Conservation (phyloP, 257 asterid genomes). For the Rubia yunnanensis region DNA sequence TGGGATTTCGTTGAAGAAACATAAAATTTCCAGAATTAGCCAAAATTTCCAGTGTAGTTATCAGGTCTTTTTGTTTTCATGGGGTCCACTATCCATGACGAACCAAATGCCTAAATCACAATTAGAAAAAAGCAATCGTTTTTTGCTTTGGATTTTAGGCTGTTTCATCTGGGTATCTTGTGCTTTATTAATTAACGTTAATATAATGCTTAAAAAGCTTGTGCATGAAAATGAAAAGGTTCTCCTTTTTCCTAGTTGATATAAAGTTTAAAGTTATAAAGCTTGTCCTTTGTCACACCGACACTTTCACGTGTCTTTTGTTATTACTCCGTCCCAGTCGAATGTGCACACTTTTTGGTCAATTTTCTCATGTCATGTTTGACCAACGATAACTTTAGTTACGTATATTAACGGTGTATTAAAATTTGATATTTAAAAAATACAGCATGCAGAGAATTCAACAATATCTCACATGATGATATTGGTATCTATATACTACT, state of each 20-base stretch:
- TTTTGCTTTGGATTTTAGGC: neutral
- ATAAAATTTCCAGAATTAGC: constrained; percentile 21
- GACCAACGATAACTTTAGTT: too few relatives aligned
- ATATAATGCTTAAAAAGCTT: neutral
- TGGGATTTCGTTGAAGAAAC: constrained; percentile 10
- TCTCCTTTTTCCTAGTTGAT: neutral
- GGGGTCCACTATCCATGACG: neutral
- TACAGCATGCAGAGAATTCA: too few relatives aligned
- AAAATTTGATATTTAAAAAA: too few relatives aligned
- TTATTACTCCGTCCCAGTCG: too few relatives aligned
- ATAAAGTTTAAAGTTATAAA: neutral
- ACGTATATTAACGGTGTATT: too few relatives aligned
- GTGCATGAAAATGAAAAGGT: neutral
- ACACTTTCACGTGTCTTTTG: constrained; percentile 4
- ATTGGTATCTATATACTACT: too few relatives aligned
- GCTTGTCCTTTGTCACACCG: constrained; percentile 16
- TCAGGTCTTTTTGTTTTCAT: too few relatives aligned
- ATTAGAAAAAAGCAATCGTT: neutral
- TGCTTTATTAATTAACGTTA: neutral
- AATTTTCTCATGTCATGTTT: too few relatives aligned
- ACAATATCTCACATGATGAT: too few relatives aligned
- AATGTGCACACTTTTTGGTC: too few relatives aligned
- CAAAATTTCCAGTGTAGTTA: constrained; percentile 3
- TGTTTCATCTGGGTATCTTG: neutral
- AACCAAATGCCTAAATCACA: neutral